phyloP scores from a whole-genome alignment of 2,329 filamentous ascomycete genomes.

The Didymella arachidicola region DNA sequence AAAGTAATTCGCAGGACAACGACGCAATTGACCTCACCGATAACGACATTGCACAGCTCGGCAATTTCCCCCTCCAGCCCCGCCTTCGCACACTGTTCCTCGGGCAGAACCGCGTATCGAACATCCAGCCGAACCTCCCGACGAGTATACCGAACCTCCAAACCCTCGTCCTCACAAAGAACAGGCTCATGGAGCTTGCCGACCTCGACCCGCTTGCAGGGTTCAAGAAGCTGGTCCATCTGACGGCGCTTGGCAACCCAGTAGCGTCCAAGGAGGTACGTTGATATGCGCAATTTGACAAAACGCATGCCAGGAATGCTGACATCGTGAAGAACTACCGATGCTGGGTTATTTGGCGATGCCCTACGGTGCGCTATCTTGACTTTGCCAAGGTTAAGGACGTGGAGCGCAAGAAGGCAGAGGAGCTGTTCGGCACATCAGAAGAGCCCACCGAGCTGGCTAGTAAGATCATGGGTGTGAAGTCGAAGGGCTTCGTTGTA shows the following conservation, averaged over 20 bases:
- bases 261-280: conserved; percentile 88
- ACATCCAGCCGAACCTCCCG: conserved; percentile 78
- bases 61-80: conserved; percentile 91
- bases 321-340: conserved; percentile 75
- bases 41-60: conserved; percentile 90
- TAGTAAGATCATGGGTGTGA: conserved; percentile 76
- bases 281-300: conserved; percentile 2
- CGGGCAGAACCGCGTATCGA: conserved; percentile 84
- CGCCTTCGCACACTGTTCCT: conserved; percentile 87
- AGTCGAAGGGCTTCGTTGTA: conserved; percentile 77
- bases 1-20: conserved; percentile 70
- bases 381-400: conserved; percentile 94
- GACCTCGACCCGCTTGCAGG: conserved; percentile 82
- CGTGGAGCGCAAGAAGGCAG: conserved; percentile 77
- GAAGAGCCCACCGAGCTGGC: conserved; percentile 83
- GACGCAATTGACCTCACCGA: conserved; percentile 98
- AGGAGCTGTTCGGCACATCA: conserved; percentile 81
- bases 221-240: conserved; percentile 75
- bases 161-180: conserved; percentile 82
- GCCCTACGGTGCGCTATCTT: conserved; percentile 84
- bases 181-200: conserved; percentile 81
- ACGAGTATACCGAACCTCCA: conserved; percentile 81
- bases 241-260: conserved; percentile 86
- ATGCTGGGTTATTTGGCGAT: conserved; percentile 88
- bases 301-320: neutral